Base-by-base conservation (phyloP, 352 stramenopile genomes). In the Phytophthora crassamura region DNA sequence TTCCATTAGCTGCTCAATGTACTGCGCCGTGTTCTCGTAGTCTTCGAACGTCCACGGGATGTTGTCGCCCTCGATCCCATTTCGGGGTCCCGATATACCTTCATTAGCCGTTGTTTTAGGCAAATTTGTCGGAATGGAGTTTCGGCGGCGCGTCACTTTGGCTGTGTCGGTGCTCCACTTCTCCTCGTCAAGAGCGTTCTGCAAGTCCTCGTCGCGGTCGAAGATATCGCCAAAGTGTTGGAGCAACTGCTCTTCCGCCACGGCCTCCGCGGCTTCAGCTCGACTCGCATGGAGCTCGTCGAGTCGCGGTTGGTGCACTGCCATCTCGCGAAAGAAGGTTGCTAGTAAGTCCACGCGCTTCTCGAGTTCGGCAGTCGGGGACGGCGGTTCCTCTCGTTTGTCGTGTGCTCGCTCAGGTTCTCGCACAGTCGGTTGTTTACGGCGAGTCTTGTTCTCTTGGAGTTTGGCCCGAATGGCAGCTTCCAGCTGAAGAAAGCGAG, bases 301-400 rank as follows among this genome's bases (percentile, higher is more conserved):
- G 18, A 63, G 48, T 5, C 48, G 62, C 6, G 62, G 70, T 16
- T 83, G 74, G 30, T 80, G 71, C 11, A 74, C 39, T 10, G 78
- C 80, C 76, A 88, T 89, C 7, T 87, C 78, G 15, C 73, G 67
- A 53, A 88, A 88, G 33, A 89, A 89, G 5, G 65, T 71, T 7
- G 66, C 62, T 18, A 89, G 30, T 0, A 71, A 22, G 7, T 71
- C 65, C 7, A 64, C 67, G 8, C 66, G 64, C 12, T 58, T 53
- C 22, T 76, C 55, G 3, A 74, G 42, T 8, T 76, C 61, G 0
- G 49, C 42, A 1, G 40, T 59, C 22, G 58, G 39, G 2, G 59
- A 59, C 7, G 20, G 7, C 18, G 58, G 43, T 5, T 22, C 25
- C 14, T 51, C 51, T 33, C 42, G 16, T 12, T 25, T 35, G 0